Evolutionary conservation across 2,329 filamentous ascomycete genomes (phyloP), one percentile per base, ranked within the genome.

Genomic region (Penicillium sp.): DNA sequence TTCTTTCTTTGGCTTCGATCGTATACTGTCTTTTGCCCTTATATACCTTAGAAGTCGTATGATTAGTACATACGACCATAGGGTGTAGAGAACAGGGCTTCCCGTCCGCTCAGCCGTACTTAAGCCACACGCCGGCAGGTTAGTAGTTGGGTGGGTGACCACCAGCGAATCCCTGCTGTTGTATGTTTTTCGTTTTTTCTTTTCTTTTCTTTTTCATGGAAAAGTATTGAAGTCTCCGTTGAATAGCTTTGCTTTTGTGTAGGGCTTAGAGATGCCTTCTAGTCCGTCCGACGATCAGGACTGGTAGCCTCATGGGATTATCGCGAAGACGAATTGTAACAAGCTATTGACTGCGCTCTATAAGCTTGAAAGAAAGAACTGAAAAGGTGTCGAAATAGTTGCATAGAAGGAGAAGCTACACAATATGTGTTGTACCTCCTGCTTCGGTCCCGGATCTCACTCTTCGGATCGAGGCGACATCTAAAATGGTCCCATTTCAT

Each of bases 271-370:
- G 1, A 72, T 58, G 3, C 70, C 70, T 15, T 64, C 64, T 12
- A 72, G 54, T 6, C 70, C 70, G 23, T n/a, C 70, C 70, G 15
- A 69, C 58, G 38, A 72, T 72, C 24, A 73, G 61, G 23, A 72
- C 49, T 18, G 54, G 54, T 1, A 44, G 33, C 24, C 39, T 18
- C 54, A 54, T 56, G n/a, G 10, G 42, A 6, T 40, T 27, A 13
- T 27, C 23, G 20, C n/a, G 5, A 40, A n/a, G 7, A 9, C 3
- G 4, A 33, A 3, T 35, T 18, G 6, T 5, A 13, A 10, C 8
- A 3, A 8, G 13, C 27, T n/a, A 23, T 12, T 8, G 25, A 40
- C 7, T 25, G 38, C 1, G 6, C 2, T 40, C 6, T 40, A n/a
- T n/a, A 4, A 40, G 13, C 10, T 27, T 3, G 20, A 4, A 40